These are phyloP conservation scores for Beauveria bassiana DNA, from an alignment of 2,329 filamentous ascomycete species.

Conservation along the genomic window DNA sequence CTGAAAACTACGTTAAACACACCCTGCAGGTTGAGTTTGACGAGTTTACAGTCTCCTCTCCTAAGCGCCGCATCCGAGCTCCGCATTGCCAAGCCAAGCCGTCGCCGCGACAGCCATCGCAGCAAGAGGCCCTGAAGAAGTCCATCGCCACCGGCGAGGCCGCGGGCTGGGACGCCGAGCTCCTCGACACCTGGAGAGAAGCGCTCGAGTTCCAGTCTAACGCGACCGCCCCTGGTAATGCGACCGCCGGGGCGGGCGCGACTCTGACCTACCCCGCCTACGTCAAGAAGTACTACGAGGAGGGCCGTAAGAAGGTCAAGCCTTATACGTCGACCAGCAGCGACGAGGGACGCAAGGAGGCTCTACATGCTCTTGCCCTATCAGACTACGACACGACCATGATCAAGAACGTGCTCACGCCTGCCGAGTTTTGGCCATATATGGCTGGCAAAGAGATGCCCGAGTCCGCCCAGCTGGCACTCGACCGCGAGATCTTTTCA, in stretches of 20 bases:
- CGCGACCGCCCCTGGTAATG: background rate
- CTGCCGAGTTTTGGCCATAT: background rate
- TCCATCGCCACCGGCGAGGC: background rate
- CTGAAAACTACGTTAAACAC: no score
- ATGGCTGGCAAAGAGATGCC: background rate
- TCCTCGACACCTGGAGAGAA: background rate
- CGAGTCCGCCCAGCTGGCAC: background rate
- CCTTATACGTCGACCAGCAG: no score
- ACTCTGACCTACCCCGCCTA: background rate
- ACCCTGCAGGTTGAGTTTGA: background rate
- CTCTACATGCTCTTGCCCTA: background rate
- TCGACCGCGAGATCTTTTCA: background rate
- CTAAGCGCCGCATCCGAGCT: background rate
- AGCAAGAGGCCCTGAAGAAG: background rate
- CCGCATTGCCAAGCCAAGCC: background rate
- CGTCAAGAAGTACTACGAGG: background rate
- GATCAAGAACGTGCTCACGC: background rate
- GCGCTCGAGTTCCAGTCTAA: no score
- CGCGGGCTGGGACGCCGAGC: background rate
- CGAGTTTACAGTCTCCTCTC: no score
- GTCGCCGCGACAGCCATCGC: background rate
- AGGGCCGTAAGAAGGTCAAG: background rate
- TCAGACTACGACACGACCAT: background rate
- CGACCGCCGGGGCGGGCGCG: background rate
- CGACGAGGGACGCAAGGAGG: background rate